Percentiles rank a stretch among this genome's conserved stretches.
Conservation (phyloP, 2,329 filamentous ascomycete species). For the Bipolaris sorokiniana region DNA sequence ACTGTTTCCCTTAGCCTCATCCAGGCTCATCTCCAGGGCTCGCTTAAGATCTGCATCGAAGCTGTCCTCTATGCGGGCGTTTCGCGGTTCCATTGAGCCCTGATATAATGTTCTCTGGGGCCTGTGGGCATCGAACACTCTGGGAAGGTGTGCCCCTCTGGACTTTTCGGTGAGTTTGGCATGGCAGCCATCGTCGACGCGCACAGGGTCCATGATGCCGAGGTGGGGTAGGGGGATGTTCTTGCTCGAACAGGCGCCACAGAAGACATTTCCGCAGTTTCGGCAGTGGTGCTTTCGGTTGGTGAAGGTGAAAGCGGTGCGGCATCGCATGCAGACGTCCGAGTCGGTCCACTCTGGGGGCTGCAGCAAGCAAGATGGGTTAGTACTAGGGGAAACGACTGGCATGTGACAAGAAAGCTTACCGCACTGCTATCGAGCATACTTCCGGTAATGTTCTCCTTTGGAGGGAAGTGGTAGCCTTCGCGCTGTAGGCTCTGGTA, state of each 20-base stretch:
- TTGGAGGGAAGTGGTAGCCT: slow-evolving; percentile 88
- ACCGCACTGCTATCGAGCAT: slow-evolving; percentile 98
- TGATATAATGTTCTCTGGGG: slow-evolving; percentile 67
- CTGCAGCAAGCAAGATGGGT: slow-evolving; percentile 52
- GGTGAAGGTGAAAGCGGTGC: slow-evolving; percentile 94
- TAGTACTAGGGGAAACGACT: not conserved
- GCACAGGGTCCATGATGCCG: slow-evolving; percentile 86
- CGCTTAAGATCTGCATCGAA: slow-evolving; percentile 96
- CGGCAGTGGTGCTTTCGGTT: slow-evolving; percentile 98
- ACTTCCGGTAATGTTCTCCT: slow-evolving; percentile 84
- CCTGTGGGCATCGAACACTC: slow-evolving; percentile 56
- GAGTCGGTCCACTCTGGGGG: slow-evolving; percentile 98
- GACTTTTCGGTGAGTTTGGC: slow-evolving; percentile 82
- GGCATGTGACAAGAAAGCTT: slow-evolving; percentile 49
- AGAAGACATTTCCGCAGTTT: slow-evolving; percentile 97
- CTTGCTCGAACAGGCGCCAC: slow-evolving; percentile 92
- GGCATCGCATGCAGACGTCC: slow-evolving; percentile 97
- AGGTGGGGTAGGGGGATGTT: slow-evolving; percentile 86
- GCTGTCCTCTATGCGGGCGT: slow-evolving; percentile 83
- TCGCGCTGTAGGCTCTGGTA: slow-evolving; percentile 83
- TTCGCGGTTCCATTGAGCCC: slow-evolving; percentile 85
- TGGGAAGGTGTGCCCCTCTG: slow-evolving; percentile 51
- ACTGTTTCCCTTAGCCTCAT: slow-evolving; percentile 81
- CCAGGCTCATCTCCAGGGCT: slow-evolving; percentile 94
- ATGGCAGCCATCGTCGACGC: slow-evolving; percentile 96